phyloP scores from a whole-genome alignment of 2,329 filamentous ascomycete genomes.

The Fusarium acutatum region DNA sequence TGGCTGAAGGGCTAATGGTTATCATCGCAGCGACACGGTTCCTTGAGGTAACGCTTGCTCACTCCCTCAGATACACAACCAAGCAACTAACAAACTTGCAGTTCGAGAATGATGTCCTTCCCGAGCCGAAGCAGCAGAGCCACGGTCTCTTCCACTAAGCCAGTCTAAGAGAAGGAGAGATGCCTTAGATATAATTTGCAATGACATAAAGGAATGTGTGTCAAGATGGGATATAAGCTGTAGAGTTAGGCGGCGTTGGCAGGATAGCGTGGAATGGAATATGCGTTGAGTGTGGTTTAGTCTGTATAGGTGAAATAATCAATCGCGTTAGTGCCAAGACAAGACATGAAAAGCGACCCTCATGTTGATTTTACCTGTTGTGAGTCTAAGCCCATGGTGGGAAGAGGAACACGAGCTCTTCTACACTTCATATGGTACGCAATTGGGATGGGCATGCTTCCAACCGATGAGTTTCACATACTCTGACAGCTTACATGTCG shows the following conservation, averaged over 20 bases:
- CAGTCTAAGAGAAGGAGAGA: not conserved
- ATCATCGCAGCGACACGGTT: conserved; percentile 86
- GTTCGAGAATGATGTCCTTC: conserved; percentile 53
- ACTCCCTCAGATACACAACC: not conserved
- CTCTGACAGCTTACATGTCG: not conserved
- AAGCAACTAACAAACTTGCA: conserved; percentile 37
- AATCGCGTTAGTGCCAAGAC: conserved; percentile 5
- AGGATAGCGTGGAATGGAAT: conserved; percentile 23
- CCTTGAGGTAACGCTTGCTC: conserved; percentile 72
- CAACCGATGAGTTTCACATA: not conserved
- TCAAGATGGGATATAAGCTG: conserved; percentile 28
- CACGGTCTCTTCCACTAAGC: conserved; percentile 52
- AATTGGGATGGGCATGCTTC: not conserved
- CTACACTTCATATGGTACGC: not conserved
- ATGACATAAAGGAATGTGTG: not conserved
- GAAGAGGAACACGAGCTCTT: not conserved
- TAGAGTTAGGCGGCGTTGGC: conserved; percentile 39
- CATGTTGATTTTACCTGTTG: not conserved
- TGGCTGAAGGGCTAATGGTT: conserved; percentile 86
- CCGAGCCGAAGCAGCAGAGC: conserved; percentile 45
- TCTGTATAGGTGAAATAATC: conserved; percentile 21
- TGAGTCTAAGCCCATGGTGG: not conserved
- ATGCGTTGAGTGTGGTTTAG: conserved; percentile 16
- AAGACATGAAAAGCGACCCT: conserved; percentile 5
- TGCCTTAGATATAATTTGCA: not conserved